Base-by-base conservation (phyloP, 140 eudicot genomes). In the Stevia rebaudiana region DNA sequence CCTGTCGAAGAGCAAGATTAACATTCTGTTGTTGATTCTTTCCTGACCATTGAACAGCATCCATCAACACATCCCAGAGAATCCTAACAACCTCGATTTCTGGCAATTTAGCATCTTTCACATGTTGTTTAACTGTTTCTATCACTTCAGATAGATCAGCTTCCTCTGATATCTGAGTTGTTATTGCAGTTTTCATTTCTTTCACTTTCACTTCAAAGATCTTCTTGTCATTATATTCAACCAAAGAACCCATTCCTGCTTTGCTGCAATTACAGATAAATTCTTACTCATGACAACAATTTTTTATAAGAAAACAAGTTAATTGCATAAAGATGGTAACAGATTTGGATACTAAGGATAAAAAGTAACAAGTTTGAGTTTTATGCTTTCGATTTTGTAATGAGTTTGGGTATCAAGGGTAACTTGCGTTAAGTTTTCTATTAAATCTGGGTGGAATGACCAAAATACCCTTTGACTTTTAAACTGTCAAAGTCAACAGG, bases 1-100 rank as follows among this genome's bases (percentile, higher is more conserved):
- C 98, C 98, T 94, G 99, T 18, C 94, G 95, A 7, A 94, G 79
- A 63, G 95, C 99, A 12, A 79, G 61, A 66, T 94, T 94, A 43
- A 96, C 96, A 78, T 94, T 94, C 78, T 94, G 99, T 78, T 94
- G 99, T 54, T 94, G 99, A 37, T 94, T 94, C 78, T 94, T 94
- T 28, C 97, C 97, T 67, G 99, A 94, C 99, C 99, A 94, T 46
- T 88, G 97, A 66, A 94, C 95, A 70, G 99, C 81, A 76, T 94
- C 99, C 99, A 94, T 94, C 83, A 94, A 55, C 6, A 85, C 94
- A 82, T 94, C 98, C 98, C 98, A 92, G 19, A 92, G 73, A 65
- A 92, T 83, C 66, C 95, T 72, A 31, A 92, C 95, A 67, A 88
- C 94, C 58, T 92, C 95, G 41, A 85, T 71, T 52, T 92, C 98